These are phyloP conservation scores for Alternaria viburni DNA, from an alignment of 2,329 filamentous ascomycete species.

Conservation along the genomic window DNA sequence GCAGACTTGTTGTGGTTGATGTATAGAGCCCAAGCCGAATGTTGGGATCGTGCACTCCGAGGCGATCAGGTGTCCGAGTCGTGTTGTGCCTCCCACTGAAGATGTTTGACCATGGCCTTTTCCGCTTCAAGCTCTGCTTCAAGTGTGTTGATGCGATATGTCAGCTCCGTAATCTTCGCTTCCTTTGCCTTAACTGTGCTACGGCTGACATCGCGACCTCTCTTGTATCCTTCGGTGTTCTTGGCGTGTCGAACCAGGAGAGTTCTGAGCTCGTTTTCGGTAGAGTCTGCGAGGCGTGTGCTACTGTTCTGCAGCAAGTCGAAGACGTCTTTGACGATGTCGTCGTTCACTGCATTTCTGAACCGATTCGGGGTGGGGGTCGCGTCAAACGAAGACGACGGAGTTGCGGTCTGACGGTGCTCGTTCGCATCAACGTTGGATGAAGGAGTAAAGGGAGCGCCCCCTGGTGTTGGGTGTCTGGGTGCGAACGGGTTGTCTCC, in stretches of 20 bases:
- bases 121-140: conserved; percentile 64
- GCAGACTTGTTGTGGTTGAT: neutral
- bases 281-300: conserved; percentile 41
- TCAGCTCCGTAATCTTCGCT: conserved; percentile 68
- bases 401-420: conserved; percentile 15
- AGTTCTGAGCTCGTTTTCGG: conserved; percentile 21
- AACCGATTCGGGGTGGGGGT: conserved; percentile 46
- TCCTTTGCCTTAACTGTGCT: conserved; percentile 68
- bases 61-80: neutral
- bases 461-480: conserved; percentile 1
- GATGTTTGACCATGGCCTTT: conserved; percentile 47
- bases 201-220: conserved; percentile 71
- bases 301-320: conserved; percentile 55
- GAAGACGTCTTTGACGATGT: conserved; percentile 54
- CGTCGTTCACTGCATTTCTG: conserved; percentile 24
- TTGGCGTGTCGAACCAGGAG: conserved; percentile 58
- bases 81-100: conserved; percentile 31
- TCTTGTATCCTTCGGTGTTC: conserved; percentile 65
- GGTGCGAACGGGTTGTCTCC: conserved; percentile 22
- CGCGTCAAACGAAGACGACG: conserved; percentile 27
- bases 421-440: conserved; percentile 17
- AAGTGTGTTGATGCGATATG: conserved; percentile 66
- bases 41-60: neutral
- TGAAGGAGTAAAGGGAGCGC: conserved; percentile 27
- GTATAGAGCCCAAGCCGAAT: neutral